Percentiles rank a stretch among this genome's conserved stretches.
phyloP scores from a whole-genome alignment of 768 basidiomycete species.

The Boletus speciosus region DNA sequence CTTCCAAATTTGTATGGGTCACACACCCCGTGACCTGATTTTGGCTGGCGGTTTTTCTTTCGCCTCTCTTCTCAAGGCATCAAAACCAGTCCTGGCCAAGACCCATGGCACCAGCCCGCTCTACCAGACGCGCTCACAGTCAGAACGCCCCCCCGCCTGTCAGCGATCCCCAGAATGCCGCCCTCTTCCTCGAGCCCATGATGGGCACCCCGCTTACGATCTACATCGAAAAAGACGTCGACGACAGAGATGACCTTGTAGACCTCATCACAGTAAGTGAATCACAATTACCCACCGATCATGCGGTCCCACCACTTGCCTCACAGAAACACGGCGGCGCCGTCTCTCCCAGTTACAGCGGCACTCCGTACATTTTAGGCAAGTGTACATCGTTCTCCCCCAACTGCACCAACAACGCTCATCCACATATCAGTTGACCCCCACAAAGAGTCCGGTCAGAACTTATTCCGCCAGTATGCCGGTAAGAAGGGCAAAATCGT shows the following conservation, averaged over 20 bases:
- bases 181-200: conserved; percentile 80
- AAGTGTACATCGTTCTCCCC: conserved; percentile 24
- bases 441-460: conserved; percentile 75
- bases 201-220: conserved; percentile 71
- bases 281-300: conserved; percentile 6
- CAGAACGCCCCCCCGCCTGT: conserved; percentile 25
- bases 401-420: not conserved
- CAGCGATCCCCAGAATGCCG: conserved; percentile 36
- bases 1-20: conserved; percentile 1
- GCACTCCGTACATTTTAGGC: conserved; percentile 80
- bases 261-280: conserved; percentile 63
- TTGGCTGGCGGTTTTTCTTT: conserved; percentile 13
- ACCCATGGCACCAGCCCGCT: conserved; percentile 83
- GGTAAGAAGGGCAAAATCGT: conserved; percentile 79
- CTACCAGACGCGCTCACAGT: conserved; percentile 48
- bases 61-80: conserved; percentile 19
- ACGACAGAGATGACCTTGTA: conserved; percentile 60
- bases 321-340: conserved; percentile 73
- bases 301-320: not conserved
- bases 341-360: conserved; percentile 72
- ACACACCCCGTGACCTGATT: conserved; percentile 18
- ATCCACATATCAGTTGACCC: conserved; percentile 59
- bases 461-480: conserved; percentile 73
- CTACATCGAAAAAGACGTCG: conserved; percentile 80
- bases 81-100: conserved; percentile 36